Percentiles rank a stretch among this genome's conserved stretches.
phyloP scores from a whole-genome alignment of 208 protist species.

The Acanthamoeba culbertsoni region DNA sequence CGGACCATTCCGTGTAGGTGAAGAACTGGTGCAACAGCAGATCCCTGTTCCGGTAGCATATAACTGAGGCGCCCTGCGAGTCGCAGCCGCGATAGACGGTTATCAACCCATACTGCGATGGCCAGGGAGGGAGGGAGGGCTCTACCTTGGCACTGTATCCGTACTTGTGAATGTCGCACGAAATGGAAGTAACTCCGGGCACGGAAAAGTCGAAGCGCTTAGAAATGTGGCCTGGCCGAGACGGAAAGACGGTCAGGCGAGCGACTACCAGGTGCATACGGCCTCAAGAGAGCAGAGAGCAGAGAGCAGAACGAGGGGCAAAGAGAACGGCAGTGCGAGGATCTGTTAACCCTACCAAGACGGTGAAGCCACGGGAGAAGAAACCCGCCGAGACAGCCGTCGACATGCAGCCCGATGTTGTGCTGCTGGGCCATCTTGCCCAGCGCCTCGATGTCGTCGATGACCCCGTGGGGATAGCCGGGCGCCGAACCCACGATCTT shows the following conservation, averaged over 20 bases:
- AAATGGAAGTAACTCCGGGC: slow-evolving; percentile 94
- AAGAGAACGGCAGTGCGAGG: background rate
- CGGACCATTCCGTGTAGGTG: slow-evolving; percentile 92
- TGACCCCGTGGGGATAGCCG: slow-evolving; percentile 92
- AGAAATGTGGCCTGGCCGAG: background rate
- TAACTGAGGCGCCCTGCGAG: slow-evolving; percentile 77
- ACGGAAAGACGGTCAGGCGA: too few relatives aligned
- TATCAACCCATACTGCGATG: background rate
- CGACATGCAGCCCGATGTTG: slow-evolving; percentile 94
- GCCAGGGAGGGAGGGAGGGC: slow-evolving; percentile 70
- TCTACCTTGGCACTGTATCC: slow-evolving; percentile 94
- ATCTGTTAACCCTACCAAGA: background rate
- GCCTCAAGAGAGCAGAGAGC: too few relatives aligned
- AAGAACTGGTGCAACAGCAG: slow-evolving; percentile 92
- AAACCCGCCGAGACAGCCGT: slow-evolving; percentile 96
- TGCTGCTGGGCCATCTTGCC: slow-evolving; percentile 85
- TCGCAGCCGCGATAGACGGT: background rate
- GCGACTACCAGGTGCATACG: too few relatives aligned
- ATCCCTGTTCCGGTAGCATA: slow-evolving; percentile 89
- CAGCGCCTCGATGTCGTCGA: slow-evolving; percentile 84
- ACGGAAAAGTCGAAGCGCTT: slow-evolving; percentile 92
- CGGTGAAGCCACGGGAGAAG: slow-evolving; percentile 91
- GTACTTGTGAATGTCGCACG: slow-evolving; percentile 97
- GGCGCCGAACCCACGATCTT: slow-evolving; percentile 92
- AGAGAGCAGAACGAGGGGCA: background rate